phyloP scores from a whole-genome alignment of 345 rosid species.

The Theobroma cacao region DNA sequence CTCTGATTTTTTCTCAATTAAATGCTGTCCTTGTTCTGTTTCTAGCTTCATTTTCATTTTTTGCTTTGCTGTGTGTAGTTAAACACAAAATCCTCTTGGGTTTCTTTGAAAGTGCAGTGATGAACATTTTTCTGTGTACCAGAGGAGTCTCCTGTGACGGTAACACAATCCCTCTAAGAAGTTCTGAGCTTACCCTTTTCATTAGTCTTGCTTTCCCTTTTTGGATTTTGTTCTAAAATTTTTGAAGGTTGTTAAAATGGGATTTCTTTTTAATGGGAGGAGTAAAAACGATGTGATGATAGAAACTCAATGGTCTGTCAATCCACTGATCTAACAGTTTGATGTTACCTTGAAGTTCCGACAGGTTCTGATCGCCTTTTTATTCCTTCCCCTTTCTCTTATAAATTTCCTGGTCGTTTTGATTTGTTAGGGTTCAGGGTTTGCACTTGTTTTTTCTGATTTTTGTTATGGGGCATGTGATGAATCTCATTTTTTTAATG shows the following conservation, averaged over 20 bases:
- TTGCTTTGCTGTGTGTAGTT: no score
- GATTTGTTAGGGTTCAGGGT: not conserved
- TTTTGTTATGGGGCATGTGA: slow-evolving; percentile 19
- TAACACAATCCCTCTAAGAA: slow-evolving; percentile 61
- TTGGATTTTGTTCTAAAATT: not conserved
- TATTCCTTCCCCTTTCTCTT: not conserved
- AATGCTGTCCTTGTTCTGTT: no score
- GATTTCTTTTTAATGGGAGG: not conserved
- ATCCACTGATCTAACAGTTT: slow-evolving; percentile 46
- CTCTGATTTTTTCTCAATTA: not conserved
- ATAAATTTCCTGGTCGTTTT: not conserved
- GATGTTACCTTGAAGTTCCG: slow-evolving; percentile 52
- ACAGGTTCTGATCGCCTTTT: slow-evolving; percentile 57
- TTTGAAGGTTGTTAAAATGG: not conserved
- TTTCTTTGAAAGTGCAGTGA: slow-evolving; percentile 24
- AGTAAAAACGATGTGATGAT: slow-evolving; percentile 44
- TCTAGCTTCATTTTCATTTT: no score
- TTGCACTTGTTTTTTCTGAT: not conserved
- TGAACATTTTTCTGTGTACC: slow-evolving; percentile 34
- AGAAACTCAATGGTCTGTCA: slow-evolving; percentile 44
- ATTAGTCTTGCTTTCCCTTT: not conserved
- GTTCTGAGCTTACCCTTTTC: slow-evolving; percentile 41
- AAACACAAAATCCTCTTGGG: not conserved
- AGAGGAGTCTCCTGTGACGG: slow-evolving; percentile 35
- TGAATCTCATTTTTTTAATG: slow-evolving; percentile 36